Evolutionary conservation across 768 basidiomycete species (phyloP).

Genomic region (Tylopilus rubrobrunneus): DNA sequence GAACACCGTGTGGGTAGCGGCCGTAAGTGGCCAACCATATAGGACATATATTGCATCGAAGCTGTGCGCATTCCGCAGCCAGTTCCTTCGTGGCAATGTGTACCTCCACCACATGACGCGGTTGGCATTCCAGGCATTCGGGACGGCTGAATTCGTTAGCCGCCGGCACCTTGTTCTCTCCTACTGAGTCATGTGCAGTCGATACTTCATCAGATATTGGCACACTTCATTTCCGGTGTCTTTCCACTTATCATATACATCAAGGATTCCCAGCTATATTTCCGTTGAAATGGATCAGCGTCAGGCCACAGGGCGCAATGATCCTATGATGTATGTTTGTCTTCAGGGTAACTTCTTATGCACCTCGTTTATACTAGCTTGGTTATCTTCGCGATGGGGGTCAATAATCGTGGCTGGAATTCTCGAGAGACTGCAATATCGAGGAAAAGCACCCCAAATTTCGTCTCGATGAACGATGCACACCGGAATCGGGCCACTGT

Average conservation of each 20-base stretch:
- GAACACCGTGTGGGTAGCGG: neutral
- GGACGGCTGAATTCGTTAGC: neutral
- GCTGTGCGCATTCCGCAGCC: neutral
- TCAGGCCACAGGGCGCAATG: neutral
- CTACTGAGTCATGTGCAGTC: no score
- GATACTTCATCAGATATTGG: neutral
- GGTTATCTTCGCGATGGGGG: neutral
- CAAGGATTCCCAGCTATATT: conserved; percentile 1
- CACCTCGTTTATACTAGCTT: neutral
- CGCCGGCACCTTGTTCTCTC: neutral
- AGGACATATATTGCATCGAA: neutral
- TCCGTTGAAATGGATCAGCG: neutral
- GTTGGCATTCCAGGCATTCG: neutral
- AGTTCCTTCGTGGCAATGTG: neutral
- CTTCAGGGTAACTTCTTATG: neutral
- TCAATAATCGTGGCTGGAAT: no score
- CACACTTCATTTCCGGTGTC: neutral
- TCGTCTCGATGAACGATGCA: neutral
- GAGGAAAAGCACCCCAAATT: neutral
- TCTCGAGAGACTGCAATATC: neutral
- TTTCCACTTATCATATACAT: neutral
- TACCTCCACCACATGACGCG: no score
- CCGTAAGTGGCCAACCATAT: neutral
- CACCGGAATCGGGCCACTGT: neutral
- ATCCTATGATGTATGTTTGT: neutral